Conservation (phyloP, 768 basidiomycete genomes). For the Lactifluus volemus region DNA sequence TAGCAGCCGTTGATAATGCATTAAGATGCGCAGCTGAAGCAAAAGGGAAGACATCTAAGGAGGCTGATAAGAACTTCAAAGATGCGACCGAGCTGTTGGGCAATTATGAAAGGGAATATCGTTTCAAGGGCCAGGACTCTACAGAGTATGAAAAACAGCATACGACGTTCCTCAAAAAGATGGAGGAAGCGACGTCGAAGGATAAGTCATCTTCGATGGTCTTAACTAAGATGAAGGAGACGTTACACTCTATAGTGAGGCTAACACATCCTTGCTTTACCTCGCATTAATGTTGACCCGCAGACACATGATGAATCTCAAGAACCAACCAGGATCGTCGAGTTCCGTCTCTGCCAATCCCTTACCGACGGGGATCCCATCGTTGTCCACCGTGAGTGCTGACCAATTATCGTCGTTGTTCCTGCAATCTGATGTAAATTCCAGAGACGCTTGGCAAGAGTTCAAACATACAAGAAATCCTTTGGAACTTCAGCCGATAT, state of each 20-base stretch:
- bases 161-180: background rate
- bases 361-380: background rate
- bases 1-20: background rate
- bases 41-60: background rate
- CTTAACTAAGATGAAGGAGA: background rate
- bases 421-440: background rate
- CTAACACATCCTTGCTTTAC: background rate
- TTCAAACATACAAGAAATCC: background rate
- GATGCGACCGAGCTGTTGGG: too few relatives aligned
- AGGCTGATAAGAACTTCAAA: too few relatives aligned
- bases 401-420: background rate
- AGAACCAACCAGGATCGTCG: background rate
- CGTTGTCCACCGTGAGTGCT: too few relatives aligned
- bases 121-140: background rate
- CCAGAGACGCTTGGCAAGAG: slow-evolving; percentile 1
- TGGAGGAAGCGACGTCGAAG: background rate
- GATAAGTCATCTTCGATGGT: too few relatives aligned
- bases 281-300: background rate
- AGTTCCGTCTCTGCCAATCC: background rate
- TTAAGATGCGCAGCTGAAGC: background rate
- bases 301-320: background rate
- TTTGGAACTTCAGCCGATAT: background rate
- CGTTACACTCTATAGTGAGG: background rate
- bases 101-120: background rate
- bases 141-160: too few relatives aligned